Evolutionary conservation across 2,329 filamentous ascomycete genomes (phyloP).

Genomic region (Davidsoniella eucalypti): DNA sequence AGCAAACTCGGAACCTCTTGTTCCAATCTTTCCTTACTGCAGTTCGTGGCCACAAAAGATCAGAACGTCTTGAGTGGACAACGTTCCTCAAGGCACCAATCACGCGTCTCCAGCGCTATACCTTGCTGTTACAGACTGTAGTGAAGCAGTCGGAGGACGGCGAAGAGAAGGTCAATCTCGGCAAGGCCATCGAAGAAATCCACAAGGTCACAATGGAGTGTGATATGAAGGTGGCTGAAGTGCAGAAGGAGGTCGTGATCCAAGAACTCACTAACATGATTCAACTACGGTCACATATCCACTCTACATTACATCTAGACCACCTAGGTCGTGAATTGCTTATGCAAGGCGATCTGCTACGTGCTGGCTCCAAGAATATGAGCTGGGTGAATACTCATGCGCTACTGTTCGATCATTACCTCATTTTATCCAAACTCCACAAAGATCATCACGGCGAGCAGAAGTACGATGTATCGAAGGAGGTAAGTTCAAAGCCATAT

Average conservation of each 20-base stretch:
- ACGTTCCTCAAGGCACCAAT: slow-evolving; percentile 89
- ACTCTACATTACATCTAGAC: slow-evolving; percentile 76
- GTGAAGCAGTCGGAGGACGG: slow-evolving; percentile 68
- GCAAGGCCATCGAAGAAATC: slow-evolving; percentile 79
- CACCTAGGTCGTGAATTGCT: slow-evolving; percentile 88
- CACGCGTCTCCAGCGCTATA: slow-evolving; percentile 79
- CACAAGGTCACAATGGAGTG: slow-evolving; percentile 79
- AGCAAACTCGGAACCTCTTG: slow-evolving; percentile 66
- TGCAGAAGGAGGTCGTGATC: slow-evolving; percentile 78
- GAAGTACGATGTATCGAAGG: slow-evolving; percentile 86
- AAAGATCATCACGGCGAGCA: slow-evolving; percentile 58
- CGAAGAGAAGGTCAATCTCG: slow-evolving; percentile 76
- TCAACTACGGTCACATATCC: slow-evolving; percentile 72
- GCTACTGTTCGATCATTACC: slow-evolving; percentile 88
- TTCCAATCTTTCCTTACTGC: slow-evolving; percentile 78
- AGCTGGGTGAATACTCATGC: slow-evolving; percentile 89
- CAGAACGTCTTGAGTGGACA: slow-evolving; percentile 77
- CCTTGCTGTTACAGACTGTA: slow-evolving; percentile 66
- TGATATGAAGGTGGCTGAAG: slow-evolving; percentile 81
- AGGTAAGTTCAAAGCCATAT: slow-evolving; percentile 33
- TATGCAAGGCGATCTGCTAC: slow-evolving; percentile 72
- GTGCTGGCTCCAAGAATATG: slow-evolving; percentile 77
- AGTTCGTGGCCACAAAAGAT: slow-evolving; percentile 60
- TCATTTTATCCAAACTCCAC: slow-evolving; percentile 76
- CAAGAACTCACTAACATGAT: slow-evolving; percentile 72